These are phyloP conservation scores for Lizonia empirigonia DNA, from an alignment of 2,329 filamentous ascomycete genomes.

Conservation along the genomic window DNA sequence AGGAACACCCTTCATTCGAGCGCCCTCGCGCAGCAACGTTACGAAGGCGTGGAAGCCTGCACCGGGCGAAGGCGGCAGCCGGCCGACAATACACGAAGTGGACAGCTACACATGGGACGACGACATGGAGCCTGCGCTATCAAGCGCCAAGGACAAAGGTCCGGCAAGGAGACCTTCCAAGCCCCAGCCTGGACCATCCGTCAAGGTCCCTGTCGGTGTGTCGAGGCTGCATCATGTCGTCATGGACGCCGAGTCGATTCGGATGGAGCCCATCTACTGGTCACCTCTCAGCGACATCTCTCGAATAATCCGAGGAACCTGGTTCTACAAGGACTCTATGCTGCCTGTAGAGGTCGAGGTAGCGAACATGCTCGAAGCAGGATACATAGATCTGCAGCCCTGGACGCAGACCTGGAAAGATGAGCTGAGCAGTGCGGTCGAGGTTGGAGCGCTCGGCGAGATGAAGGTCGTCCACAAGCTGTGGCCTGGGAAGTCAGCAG, in stretches of 20 bases:
- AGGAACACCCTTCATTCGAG: constrained; percentile 58
- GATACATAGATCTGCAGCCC: constrained; percentile 82
- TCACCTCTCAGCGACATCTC: constrained; percentile 89
- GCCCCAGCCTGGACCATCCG: constrained; percentile 45
- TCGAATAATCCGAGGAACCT: constrained; percentile 82
- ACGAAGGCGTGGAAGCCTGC: constrained; percentile 30
- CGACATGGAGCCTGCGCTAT: constrained; percentile 43
- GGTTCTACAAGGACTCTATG: constrained; percentile 98
- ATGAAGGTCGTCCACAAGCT: constrained; percentile 85
- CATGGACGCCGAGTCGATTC: constrained; percentile 63
- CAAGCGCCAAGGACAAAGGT: constrained; percentile 39
- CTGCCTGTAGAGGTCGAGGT: constrained; percentile 81
- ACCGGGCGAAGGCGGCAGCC: constrained; percentile 32
- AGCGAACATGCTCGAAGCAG: constrained; percentile 90
- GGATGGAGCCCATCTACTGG: constrained; percentile 99
- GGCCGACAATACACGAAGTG: constrained; percentile 47
- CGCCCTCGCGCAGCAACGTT: constrained; percentile 52
- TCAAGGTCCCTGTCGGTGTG: constrained; percentile 80
- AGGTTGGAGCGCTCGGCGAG: constrained; percentile 87
- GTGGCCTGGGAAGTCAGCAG: constrained; percentile 73
- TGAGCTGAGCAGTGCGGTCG: constrained; percentile 85
- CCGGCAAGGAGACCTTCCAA: constrained; percentile 28
- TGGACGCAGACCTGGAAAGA: constrained; percentile 94
- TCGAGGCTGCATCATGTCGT: constrained; percentile 90
- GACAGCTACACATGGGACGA: constrained; percentile 59